A percentile compares a stretch with the other conserved stretches of the same genome.
These are phyloP conservation scores for Pythium dissimile DNA, from an alignment of 352 stramenopile genomes.

Conservation along the genomic window DNA sequence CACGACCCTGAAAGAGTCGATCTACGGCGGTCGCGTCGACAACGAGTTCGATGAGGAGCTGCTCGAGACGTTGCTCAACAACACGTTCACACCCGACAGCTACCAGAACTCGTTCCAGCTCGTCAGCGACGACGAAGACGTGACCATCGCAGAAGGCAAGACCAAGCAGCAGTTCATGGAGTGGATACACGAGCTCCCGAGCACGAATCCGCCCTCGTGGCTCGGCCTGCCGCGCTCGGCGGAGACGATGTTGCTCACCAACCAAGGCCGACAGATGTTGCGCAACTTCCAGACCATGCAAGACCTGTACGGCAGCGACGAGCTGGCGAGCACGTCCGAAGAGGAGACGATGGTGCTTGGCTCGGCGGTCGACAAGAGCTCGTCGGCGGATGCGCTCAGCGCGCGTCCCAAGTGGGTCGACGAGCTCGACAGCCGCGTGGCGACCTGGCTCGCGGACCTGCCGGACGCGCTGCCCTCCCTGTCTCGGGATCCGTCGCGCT, in stretches of 20 bases:
- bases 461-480: conserved; percentile 42
- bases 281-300: conserved; percentile 83
- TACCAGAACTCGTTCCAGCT: conserved; percentile 91
- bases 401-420: conserved; percentile 77
- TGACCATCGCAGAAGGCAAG: conserved; percentile 88
- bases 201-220: conserved; percentile 91
- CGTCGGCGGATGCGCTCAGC: conserved; percentile 31
- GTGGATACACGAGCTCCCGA: conserved; percentile 86
- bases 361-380: conserved; percentile 22
- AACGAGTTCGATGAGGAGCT: conserved; percentile 96
- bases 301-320: conserved; percentile 74
- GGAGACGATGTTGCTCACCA: conserved; percentile 88
- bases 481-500: conserved; percentile 46
- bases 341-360: conserved; percentile 66
- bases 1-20: conserved; percentile 93
- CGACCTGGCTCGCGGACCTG: conserved; percentile 59
- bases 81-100: conserved; percentile 91
- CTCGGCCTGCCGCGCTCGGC: conserved; percentile 90
- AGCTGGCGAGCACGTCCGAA: conserved; percentile 30
- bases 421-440: conserved; percentile 69
- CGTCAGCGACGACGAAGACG: conserved; percentile 35
- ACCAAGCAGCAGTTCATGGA: conserved; percentile 90
- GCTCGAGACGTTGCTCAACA: conserved; percentile 92
- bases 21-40: conserved; percentile 98
- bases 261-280: conserved; percentile 68